A percentile compares a stretch with the other conserved stretches of the same genome.
Evolutionary conservation across 2,329 filamentous ascomycete genomes (phyloP).

Genomic region (Decorospora gaudefroyi): DNA sequence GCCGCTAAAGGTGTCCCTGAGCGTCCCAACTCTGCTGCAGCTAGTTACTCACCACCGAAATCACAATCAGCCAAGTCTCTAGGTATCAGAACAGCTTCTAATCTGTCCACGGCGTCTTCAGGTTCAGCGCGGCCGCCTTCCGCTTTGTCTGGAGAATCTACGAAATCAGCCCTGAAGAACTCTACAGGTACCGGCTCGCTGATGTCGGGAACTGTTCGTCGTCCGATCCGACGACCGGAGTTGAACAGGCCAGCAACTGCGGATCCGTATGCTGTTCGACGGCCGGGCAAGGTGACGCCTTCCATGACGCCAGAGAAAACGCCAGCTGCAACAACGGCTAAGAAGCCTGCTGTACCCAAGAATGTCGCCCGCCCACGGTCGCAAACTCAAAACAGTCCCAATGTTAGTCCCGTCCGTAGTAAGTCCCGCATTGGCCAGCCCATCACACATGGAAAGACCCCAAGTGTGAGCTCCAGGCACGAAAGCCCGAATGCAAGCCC

Average conservation of each 20-base stretch:
- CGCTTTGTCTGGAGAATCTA: slow-evolving; percentile 40
- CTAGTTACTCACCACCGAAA: slow-evolving; percentile 56
- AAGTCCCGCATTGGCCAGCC: slow-evolving; percentile 44
- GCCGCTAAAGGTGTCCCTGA: slow-evolving; percentile 53
- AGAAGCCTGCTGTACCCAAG: slow-evolving; percentile 44
- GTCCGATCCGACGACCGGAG: slow-evolving; percentile 53
- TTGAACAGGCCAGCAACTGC: slow-evolving; percentile 58
- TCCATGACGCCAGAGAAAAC: slow-evolving; percentile 54
- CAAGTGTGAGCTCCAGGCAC: slow-evolving; percentile 35
- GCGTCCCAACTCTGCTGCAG: slow-evolving; percentile 63
- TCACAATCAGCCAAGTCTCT: slow-evolving; percentile 44
- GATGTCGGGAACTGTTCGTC: slow-evolving; percentile 64
- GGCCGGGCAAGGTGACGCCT: slow-evolving; percentile 52
- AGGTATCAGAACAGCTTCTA: slow-evolving; percentile 35
- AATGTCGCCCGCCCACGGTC: slow-evolving; percentile 38
- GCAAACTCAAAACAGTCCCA: slow-evolving; percentile 44
- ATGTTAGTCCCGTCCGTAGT: slow-evolving; percentile 42
- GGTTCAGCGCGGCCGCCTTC: slow-evolving; percentile 44
- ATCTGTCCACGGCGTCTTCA: slow-evolving; percentile 37
- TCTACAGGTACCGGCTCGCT: slow-evolving; percentile 51
- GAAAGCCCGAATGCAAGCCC: slow-evolving; percentile 43
- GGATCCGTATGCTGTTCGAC: slow-evolving; percentile 56
- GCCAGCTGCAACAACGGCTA: slow-evolving; percentile 46
- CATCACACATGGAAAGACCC: slow-evolving; percentile 37
- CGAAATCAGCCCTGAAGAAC: slow-evolving; percentile 41